A percentile compares a stretch with the other conserved stretches of the same genome.
phyloP scores from a whole-genome alignment of 768 basidiomycete species.

The Pleurotus tuoliensis region DNA sequence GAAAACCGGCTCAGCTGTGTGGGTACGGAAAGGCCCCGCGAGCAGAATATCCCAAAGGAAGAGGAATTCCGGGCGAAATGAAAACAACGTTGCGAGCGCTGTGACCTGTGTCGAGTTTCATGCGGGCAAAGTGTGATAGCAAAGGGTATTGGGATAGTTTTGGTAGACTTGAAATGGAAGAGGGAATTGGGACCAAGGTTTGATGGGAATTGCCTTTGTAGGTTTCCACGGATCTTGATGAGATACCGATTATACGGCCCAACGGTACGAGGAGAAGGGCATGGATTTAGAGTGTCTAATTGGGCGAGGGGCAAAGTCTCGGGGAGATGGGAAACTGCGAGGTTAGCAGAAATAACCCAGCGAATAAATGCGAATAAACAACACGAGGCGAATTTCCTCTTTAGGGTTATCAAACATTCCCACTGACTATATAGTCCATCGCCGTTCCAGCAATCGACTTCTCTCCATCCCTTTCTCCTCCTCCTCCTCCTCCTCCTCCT shows the following conservation, averaged over 20 bases:
- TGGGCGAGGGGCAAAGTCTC: slow-evolving; percentile 8
- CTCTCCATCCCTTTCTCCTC: slow-evolving; percentile 16
- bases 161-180: neutral
- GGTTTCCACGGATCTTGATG: slow-evolving; percentile 10
- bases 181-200: neutral
- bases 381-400: slow-evolving; percentile 7
- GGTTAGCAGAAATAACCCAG: slow-evolving; percentile 7
- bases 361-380: slow-evolving; percentile 9
- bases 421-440: slow-evolving; percentile 12
- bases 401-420: slow-evolving; percentile 11
- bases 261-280: slow-evolving; percentile 8
- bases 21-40: slow-evolving; percentile 1
- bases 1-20: slow-evolving; percentile 2
- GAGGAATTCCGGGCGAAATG: slow-evolving; percentile 1
- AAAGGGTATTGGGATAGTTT: neutral
- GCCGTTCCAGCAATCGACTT: slow-evolving; percentile 19
- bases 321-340: slow-evolving; percentile 6
- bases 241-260: slow-evolving; percentile 3
- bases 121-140: slow-evolving; percentile 8
- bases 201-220: slow-evolving; percentile 1
- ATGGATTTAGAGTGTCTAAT: slow-evolving; percentile 5
- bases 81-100: slow-evolving; percentile 8
- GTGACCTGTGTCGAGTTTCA: slow-evolving; percentile 5
- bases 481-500: slow-evolving; percentile 21
- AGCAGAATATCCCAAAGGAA: neutral